Base-by-base conservation (phyloP, 2,329 filamentous ascomycete genomes). In the Iodosphaeria phyllophila region DNA sequence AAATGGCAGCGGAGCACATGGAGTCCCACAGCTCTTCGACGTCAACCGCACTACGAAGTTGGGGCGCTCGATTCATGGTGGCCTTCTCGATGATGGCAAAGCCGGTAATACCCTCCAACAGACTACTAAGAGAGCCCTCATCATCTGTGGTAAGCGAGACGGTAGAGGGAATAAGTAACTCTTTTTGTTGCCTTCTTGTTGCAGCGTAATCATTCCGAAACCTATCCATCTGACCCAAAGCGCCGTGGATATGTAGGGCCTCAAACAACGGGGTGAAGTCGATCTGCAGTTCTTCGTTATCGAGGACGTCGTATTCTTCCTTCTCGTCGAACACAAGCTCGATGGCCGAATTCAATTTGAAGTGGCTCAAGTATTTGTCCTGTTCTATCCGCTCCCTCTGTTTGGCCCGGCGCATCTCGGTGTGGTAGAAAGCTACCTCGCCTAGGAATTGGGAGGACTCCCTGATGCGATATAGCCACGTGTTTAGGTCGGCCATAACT, bases 21-120 rank as follows among this genome's bases (percentile, higher is more conserved):
- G 84, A 93, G 40, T 95, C 86, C 89, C 89, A 98, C 3, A 98
- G 57, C 49, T 95, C 89, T 42, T 98, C 89, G n/a, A 86, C 84
- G 54, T 98, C 89, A 35, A 78, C 68, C 8, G 69, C 56, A 15
- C 82, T 76, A 33, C 89, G 72, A 24, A 98, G 56, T 40, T 89
- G 79, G 2, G 82, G 79, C 1, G 76, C 74, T 35, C 77, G 76
- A 35, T 74, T 74, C 72, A 93, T 83, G 0, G 89, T 98, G 7
- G 82, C 80, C 39, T 80, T 83, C 47, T 98, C 89, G 20, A 98
- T 80, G 31, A 98, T 93, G 5, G 86, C 82, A 48, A 98, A 98
- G 0, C 89, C 89, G 13, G 86, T 75, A 47, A 98, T 92, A 27
- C 84, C 80, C 48, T 98, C 89, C 4, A 98, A 54, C 10, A 98